Base-by-base conservation (phyloP, 1,284 basidiomycete genomes). In the Stygiomarasmius scandens region DNA sequence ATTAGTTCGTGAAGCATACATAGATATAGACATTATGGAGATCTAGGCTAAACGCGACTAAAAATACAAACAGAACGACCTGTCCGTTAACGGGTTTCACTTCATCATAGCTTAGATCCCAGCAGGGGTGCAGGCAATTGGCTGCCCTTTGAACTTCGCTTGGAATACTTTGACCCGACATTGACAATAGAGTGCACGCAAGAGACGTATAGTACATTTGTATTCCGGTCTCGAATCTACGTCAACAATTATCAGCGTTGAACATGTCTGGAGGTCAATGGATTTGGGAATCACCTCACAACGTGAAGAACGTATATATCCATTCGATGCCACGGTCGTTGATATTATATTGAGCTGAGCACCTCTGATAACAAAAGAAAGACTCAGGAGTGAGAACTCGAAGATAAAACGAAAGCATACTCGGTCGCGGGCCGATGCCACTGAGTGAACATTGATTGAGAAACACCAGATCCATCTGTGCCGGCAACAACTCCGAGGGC, bases 371-470 rank as follows among this genome's bases (percentile, higher is more conserved):
- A 38, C 38, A 45, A 5, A 32, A 32, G 29, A 32, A n/a, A n/a
- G n/a, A 12, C 29, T 22, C n/a, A 44, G 22, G 25, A 4, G 41
- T 48, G 9, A 38, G 9, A 55, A 50, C 36, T 20, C 36, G 19
- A 25, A 24, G 22, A 8, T 24, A 52, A 45, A 25, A 11, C 34
- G 10, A 58, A 19, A n/a, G 68, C 74, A 57, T 61, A 79, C 78
- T 71, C 49, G 20, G 58, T 69, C 27, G 74, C 71, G 16, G 78
- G 73, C n/a, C 72, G 70, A 58, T 80, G 79, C 74, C 77, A 82
- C 36, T 76, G 73, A 22, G 81, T 64, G 57, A 76, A 75, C 76
- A 83, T 79, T 0, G 79, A 73, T 61, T 80, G 77, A 1, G 81
- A 81, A n/a, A 83, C 71, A 0, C 79, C 79, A n/a, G 74, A 71